A percentile compares a stretch with the other conserved stretches of the same genome.
Evolutionary conservation across 805 yeast species (phyloP).

Genomic region (Candida ascalaphidarum): DNA sequence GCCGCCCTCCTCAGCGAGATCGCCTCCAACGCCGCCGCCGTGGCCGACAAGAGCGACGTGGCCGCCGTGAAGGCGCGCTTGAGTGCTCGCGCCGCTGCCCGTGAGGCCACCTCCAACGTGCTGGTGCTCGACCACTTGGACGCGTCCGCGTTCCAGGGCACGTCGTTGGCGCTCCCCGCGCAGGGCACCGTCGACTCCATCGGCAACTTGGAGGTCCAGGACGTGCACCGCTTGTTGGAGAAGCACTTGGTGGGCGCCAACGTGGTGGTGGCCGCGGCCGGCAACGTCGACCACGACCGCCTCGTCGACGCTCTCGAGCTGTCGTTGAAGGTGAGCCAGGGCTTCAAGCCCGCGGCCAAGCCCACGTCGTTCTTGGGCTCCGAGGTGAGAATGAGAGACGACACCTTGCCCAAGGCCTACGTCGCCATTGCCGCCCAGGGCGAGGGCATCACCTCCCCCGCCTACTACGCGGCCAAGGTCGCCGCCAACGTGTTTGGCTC

Average conservation of each 20-base stretch:
- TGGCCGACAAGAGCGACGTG: constrained; percentile 37
- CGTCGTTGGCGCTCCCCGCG: constrained; percentile 69
- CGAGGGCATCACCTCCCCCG: constrained; percentile 55
- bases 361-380: constrained; percentile 73
- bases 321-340: constrained; percentile 40
- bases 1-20: constrained; percentile 41
- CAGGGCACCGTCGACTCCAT: constrained; percentile 67
- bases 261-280: constrained; percentile 61
- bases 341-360: constrained; percentile 38
- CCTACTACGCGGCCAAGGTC: constrained; percentile 64
- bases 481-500: constrained; percentile 53
- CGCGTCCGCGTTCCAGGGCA: constrained; percentile 82
- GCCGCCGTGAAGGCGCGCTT: constrained; percentile 39
- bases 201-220: constrained; percentile 47
- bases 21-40: constrained; percentile 27
- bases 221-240: constrained; percentile 46
- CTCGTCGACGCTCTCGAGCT: constrained; percentile 59
- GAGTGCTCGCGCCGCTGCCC: constrained; percentile 37
- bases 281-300: constrained; percentile 63
- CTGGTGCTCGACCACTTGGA: constrained; percentile 68
- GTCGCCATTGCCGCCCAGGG: constrained; percentile 69
- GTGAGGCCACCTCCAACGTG: constrained; percentile 49
- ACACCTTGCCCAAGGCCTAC: constrained; percentile 75
- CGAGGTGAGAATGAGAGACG: constrained; percentile 83
- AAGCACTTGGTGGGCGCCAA: constrained; percentile 55